Conservation (phyloP, 2,329 filamentous ascomycete species). For the Xylaria arbuscula region DNA sequence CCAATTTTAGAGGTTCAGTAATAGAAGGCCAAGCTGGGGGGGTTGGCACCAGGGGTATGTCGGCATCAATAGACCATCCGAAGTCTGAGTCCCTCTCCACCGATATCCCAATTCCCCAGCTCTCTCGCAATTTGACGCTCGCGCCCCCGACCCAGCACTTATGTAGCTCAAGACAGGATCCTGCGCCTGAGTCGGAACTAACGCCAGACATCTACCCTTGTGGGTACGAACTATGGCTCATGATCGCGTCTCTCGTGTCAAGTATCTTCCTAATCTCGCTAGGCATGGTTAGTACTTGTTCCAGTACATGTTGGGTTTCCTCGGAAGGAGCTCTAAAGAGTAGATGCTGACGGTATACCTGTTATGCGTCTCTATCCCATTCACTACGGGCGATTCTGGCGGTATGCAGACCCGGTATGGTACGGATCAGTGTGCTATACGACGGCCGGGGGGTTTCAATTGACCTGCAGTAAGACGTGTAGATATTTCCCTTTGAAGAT, state of each 20-base stretch:
- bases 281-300: slow-evolving; percentile 54
- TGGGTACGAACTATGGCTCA: slow-evolving; percentile 55
- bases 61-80: not conserved
- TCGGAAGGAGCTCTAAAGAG: not conserved
- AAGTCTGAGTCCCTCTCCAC: not conserved
- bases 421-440: slow-evolving; percentile 58
- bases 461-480: slow-evolving; percentile 60
- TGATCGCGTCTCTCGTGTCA: slow-evolving; percentile 60
- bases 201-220: slow-evolving; percentile 51
- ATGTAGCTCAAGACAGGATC: not conserved
- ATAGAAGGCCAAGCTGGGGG: not conserved
- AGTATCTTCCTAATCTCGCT: slow-evolving; percentile 63
- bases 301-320: not conserved
- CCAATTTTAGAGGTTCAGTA: not conserved
- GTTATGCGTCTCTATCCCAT: not conserved
- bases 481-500: slow-evolving; percentile 52
- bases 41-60: not conserved
- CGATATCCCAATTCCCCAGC: not conserved
- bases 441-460: slow-evolving; percentile 55
- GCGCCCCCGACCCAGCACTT: not conserved
- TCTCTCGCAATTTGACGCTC: not conserved
- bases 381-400: slow-evolving; percentile 62
- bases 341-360: not conserved
- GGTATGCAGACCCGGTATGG: slow-evolving; percentile 66
- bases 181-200: not conserved